Evolutionary conservation across 768 basidiomycete genomes (phyloP), one percentile per base, ranked within the genome.

Genomic region (Suillus hirtellus): DNA sequence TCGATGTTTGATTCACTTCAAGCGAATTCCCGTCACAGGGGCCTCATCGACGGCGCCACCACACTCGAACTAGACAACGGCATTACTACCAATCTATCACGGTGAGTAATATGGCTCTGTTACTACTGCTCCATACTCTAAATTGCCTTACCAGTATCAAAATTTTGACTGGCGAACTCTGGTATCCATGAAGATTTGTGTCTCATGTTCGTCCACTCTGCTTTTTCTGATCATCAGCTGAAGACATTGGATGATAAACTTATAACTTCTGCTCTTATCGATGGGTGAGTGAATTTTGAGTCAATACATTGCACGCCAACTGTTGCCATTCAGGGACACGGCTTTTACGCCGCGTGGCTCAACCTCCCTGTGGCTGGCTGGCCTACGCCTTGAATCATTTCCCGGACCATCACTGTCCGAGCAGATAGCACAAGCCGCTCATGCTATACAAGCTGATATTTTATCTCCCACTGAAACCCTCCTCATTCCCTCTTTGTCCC

Each of bases 121-220:
- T 35, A 50, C 43, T 35, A 50, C 43, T 37, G 44, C 5, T 12
- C 3, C 35, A 40, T 10, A 44, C 27, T 37, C 65, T 40, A 67
- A 67, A 55, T 3, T 35, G 8, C n/a, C 52, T 60, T 52, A 24
- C 9, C 66, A 92, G 89, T 90, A 85, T 66, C 89, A 94, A 77
- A 90, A 89, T 68, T 92, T 92, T 68, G 88, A 92, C 71, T 93
- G 92, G 92, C 80, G 90, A 68, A 87, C 90, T 15, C 72, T 93
- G 15, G 72, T 89, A 56, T 81, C 76, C 27, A 92, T 92, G 88
- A 90, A 89, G 82, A 86, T 83, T 65, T n/a, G 66, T 62, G 3
- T 9, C 37, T 56, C 34, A 19, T 15, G 7, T 34, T 34, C 34
- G 42, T 4, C 21, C 3, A 53, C 40, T 37, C 24, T 31, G 43